These are phyloP conservation scores for Cyclostephanos tholiformis DNA, from an alignment of 108 stramenopile species.

Conservation along the genomic window DNA sequence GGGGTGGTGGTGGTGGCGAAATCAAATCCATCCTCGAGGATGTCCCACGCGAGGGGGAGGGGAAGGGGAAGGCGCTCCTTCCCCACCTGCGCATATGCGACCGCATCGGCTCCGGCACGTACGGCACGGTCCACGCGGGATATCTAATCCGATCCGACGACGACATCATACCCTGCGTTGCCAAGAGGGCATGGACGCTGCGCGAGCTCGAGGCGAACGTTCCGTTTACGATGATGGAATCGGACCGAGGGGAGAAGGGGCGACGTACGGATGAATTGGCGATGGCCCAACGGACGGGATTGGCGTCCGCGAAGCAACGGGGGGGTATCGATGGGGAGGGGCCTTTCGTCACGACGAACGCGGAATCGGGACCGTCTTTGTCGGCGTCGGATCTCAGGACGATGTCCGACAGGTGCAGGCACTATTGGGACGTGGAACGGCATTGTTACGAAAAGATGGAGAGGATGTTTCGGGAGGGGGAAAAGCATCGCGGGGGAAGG, in stretches of 20 bases:
- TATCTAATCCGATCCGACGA: constrained; percentile 23
- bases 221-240: background rate
- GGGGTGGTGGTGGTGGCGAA: too few species aligned
- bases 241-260: constrained; percentile 11
- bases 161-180: constrained; percentile 37
- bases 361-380: background rate
- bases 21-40: constrained; percentile 1
- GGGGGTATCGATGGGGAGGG: constrained; percentile 14
- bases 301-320: too few species aligned
- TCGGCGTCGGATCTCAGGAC: constrained; percentile 39
- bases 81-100: constrained; percentile 35
- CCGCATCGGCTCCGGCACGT: constrained; percentile 65
- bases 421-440: constrained; percentile 75
- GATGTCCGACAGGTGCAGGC: constrained; percentile 54
- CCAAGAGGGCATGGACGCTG: constrained; percentile 69
- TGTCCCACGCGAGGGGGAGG: too few species aligned
- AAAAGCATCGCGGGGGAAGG: background rate
- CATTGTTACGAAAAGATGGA: constrained; percentile 69
- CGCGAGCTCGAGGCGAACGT: constrained; percentile 42
- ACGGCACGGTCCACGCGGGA: constrained; percentile 71
- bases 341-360: background rate
- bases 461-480: constrained; percentile 20
- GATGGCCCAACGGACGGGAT: constrained; percentile 11
- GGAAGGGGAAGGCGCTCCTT: background rate
- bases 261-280: background rate